phyloP scores from a whole-genome alignment of 2,329 filamentous ascomycete genomes.

The Magnaporthiopsis rhizophila region DNA sequence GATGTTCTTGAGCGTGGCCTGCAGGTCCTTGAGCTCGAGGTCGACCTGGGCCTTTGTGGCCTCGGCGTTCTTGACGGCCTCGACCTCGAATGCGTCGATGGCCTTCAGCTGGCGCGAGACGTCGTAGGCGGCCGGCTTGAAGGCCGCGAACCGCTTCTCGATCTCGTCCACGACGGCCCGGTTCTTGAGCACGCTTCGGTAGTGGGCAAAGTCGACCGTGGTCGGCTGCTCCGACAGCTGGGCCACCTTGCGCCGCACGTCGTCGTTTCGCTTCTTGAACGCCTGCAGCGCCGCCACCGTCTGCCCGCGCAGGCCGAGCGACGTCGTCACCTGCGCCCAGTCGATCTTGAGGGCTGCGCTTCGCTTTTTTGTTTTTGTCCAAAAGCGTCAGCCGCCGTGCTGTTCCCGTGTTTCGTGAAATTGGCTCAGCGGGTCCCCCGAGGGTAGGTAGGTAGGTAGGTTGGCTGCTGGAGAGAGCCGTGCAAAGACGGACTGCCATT shows the following conservation, averaged over 20 bases:
- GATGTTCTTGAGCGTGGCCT: conserved; percentile 95
- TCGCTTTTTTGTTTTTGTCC: conserved; percentile 47
- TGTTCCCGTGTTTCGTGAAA: conserved; percentile 24
- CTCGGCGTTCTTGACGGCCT: conserved; percentile 94
- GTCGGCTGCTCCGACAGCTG: conserved; percentile 76
- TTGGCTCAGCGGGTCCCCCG: conserved; percentile 37
- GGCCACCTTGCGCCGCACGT: conserved; percentile 89
- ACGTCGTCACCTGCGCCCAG: conserved; percentile 91
- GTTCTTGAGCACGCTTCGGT: conserved; percentile 93
- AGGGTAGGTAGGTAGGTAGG: background rate
- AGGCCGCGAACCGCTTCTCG: conserved; percentile 86
- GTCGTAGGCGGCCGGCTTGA: conserved; percentile 92
- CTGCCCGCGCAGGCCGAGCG: conserved; percentile 92
- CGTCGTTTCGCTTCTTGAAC: conserved; percentile 99
- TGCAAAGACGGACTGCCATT: background rate
- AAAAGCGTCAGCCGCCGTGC: too few relatives aligned
- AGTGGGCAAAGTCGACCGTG: conserved; percentile 85
- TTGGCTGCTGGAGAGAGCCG: background rate
- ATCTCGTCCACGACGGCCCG: conserved; percentile 91
- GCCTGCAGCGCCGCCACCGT: conserved; percentile 84
- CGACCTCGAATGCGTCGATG: conserved; percentile 94
- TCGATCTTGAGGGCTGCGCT: conserved; percentile 99
- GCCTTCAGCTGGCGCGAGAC: conserved; percentile 91
- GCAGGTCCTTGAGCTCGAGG: conserved; percentile 84
- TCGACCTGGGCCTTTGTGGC: conserved; percentile 95